Evolutionary conservation across 257 asterid species (phyloP).

Genomic region (Lycium barbarum): DNA sequence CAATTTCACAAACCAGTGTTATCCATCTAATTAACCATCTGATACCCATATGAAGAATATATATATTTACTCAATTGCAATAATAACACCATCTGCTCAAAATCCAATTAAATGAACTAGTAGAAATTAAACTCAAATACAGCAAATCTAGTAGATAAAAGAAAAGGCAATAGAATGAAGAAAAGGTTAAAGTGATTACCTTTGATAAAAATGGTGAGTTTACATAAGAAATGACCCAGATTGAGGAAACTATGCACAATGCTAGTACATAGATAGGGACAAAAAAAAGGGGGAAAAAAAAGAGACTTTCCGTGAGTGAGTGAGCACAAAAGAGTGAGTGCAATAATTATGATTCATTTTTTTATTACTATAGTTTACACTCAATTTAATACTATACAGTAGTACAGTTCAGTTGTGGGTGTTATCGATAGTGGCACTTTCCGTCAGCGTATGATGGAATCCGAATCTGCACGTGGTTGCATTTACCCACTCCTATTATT

Average conservation of each 20-base stretch:
- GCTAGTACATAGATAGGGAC: background rate
- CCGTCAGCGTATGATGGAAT: too few relatives aligned
- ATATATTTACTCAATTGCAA: background rate
- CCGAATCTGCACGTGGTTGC: too few relatives aligned
- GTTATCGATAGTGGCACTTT: too few relatives aligned
- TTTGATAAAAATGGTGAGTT: conserved; percentile 1
- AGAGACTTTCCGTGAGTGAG: background rate
- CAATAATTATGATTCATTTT: background rate
- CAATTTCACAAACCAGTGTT: background rate
- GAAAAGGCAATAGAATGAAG: background rate
- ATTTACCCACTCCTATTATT: too few relatives aligned
- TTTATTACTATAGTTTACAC: too few relatives aligned
- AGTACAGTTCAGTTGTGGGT: too few relatives aligned
- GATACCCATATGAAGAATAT: background rate
- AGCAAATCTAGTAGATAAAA: background rate
- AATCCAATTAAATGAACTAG: background rate
- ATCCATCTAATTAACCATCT: background rate
- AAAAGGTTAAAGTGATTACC: conserved; percentile 6
- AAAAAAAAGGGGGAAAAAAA: background rate
- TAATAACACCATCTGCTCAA: background rate
- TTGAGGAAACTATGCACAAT: background rate
- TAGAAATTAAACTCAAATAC: too few relatives aligned
- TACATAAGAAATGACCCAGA: conserved; percentile 7
- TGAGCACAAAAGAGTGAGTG: background rate
- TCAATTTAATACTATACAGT: too few relatives aligned